Percentiles rank a stretch among this genome's conserved stretches.
These are phyloP conservation scores for Lathyrus tuberosus DNA, from an alignment of 306 rosid genomes.

Conservation along the genomic window DNA sequence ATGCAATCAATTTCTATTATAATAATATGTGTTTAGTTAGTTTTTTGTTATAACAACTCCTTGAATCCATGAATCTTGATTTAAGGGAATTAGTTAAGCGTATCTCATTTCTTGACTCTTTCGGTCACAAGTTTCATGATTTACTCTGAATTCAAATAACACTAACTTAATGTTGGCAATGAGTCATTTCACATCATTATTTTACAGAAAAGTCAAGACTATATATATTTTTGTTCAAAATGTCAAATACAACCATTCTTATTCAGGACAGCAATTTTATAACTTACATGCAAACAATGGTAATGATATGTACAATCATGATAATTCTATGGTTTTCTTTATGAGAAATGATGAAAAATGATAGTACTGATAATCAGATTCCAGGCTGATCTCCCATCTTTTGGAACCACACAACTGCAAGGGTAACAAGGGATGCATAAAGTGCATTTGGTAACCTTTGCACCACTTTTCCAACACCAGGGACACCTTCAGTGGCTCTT, in stretches of 20 bases:
- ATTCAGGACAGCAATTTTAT: background rate
- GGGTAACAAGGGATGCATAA: constrained; percentile 72
- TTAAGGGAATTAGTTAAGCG: no score
- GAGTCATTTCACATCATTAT: background rate
- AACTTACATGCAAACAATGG: constrained; percentile 5
- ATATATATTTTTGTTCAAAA: constrained; percentile 3
- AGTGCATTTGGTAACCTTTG: constrained; percentile 69
- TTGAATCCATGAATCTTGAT: no score
- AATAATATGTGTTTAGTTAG: no score
- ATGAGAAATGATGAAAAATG: constrained; percentile 22
- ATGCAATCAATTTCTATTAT: no score
- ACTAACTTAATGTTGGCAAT: background rate
- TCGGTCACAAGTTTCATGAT: background rate
- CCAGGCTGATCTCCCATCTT: constrained; percentile 32
- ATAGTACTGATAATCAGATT: background rate
- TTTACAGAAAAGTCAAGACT: constrained; percentile 16
- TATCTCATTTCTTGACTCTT: background rate
- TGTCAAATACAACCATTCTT: constrained; percentile 23
- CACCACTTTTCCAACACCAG: constrained; percentile 76
- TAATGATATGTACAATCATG: constrained; percentile 30
- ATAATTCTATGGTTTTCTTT: constrained; percentile 10
- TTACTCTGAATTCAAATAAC: background rate
- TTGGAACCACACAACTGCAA: constrained; percentile 61
- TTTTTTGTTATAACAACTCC: no score
- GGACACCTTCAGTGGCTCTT: constrained; percentile 86